Conservation (phyloP, 1,139 yeast species). For the Lodderomyces oxycetoniae region DNA sequence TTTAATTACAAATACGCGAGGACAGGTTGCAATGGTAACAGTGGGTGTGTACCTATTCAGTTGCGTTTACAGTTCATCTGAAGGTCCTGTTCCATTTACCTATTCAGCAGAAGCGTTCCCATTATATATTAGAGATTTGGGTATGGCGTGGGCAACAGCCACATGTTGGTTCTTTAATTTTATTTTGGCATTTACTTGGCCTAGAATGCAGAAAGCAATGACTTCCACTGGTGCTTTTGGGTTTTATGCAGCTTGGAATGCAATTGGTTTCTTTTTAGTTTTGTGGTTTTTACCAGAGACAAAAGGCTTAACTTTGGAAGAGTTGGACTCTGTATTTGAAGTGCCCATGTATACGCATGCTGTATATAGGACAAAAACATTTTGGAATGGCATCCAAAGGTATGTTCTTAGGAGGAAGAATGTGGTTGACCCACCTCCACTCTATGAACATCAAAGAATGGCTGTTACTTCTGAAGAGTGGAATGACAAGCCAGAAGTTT, state of each 20-base stretch:
- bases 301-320: slow-evolving; percentile 64
- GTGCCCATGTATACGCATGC: slow-evolving; percentile 56
- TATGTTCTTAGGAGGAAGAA: slow-evolving; percentile 37
- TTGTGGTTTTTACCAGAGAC: slow-evolving; percentile 68
- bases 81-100: slow-evolving; percentile 89
- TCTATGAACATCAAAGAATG: slow-evolving; percentile 49
- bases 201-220: slow-evolving; percentile 60
- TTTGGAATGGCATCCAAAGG: slow-evolving; percentile 44
- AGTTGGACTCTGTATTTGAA: slow-evolving; percentile 64
- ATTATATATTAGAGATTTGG: slow-evolving; percentile 76
- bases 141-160: slow-evolving; percentile 82
- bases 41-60: slow-evolving; percentile 74
- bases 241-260: slow-evolving; percentile 85
- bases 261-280: slow-evolving; percentile 67
- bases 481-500: slow-evolving; percentile 54
- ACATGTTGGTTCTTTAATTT: slow-evolving; percentile 86
- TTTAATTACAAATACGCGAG: slow-evolving; percentile 45
- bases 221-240: slow-evolving; percentile 84
- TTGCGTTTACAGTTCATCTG: slow-evolving; percentile 75
- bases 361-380: slow-evolving; percentile 44
- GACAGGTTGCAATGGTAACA: slow-evolving; percentile 50
- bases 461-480: slow-evolving; percentile 58
- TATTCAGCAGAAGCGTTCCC: slow-evolving; percentile 85
- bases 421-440: slow-evolving; percentile 48
- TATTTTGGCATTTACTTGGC: slow-evolving; percentile 71